These are phyloP conservation scores for Rhytidiadelphus loreus DNA, from an alignment of 225 moss, liverwort and hornwort genomes.

Conservation along the genomic window DNA sequence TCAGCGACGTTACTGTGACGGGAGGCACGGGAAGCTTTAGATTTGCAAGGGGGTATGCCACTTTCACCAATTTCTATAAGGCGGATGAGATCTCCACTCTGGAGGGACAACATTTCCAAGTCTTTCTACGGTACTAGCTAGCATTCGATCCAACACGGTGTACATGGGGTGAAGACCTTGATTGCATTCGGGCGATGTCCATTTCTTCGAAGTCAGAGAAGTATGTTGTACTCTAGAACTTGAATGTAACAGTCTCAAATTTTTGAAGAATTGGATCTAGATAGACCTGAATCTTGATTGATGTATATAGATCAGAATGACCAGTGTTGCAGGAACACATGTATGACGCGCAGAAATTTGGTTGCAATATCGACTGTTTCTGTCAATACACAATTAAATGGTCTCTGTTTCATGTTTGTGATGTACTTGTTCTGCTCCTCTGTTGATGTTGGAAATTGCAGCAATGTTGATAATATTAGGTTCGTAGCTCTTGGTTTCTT, in stretches of 20 bases:
- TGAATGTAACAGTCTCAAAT: background rate
- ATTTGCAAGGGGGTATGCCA: constrained; percentile 32
- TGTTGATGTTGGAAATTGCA: background rate
- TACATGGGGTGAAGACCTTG: background rate
- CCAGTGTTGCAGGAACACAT: background rate
- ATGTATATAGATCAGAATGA: background rate
- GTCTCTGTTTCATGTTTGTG: background rate
- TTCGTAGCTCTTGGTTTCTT: background rate
- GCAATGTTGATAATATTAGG: background rate
- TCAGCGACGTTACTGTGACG: constrained; percentile 32
- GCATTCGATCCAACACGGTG: background rate
- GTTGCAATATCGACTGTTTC: background rate
- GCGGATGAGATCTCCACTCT: constrained; percentile 27
- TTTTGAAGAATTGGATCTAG: background rate
- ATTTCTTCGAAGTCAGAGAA: background rate
- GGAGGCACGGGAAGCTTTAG: constrained; percentile 33
- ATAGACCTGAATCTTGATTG: background rate
- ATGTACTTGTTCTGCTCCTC: background rate
- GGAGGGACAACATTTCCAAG: constrained; percentile 44
- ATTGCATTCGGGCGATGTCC: background rate
- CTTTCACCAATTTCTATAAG: constrained; percentile 39
- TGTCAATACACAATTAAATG: background rate
- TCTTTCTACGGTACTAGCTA: constrained; percentile 29
- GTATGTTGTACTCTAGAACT: background rate
- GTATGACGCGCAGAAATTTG: background rate